phyloP scores from a whole-genome alignment of 2,329 filamentous ascomycete genomes.

The Thielaviopsis musarum region DNA sequence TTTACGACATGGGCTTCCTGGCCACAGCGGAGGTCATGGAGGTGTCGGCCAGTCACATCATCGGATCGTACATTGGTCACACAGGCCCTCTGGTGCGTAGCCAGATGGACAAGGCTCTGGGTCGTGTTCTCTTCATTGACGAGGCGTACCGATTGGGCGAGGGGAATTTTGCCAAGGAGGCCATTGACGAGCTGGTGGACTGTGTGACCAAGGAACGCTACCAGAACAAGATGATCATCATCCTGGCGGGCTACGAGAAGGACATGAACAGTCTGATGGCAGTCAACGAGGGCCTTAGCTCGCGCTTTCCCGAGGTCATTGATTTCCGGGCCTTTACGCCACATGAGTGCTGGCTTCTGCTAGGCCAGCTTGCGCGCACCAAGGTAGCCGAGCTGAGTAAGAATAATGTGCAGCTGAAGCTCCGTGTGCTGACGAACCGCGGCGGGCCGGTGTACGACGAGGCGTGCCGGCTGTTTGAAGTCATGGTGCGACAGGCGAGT shows the following conservation, averaged over 20 bases:
- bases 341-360: conserved; percentile 21
- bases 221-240: conserved; percentile 42
- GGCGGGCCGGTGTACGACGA: conserved; percentile 4
- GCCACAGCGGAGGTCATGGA: conserved; percentile 42
- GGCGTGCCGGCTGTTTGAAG: conserved; percentile 20
- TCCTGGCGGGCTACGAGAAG: conserved; percentile 50
- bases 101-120: conserved; percentile 40
- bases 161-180: conserved; percentile 39
- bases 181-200: conserved; percentile 36
- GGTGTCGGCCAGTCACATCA: conserved; percentile 49
- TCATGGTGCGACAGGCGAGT: conserved; percentile 25
- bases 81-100: conserved; percentile 49
- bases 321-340: conserved; percentile 33
- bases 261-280: conserved; percentile 48
- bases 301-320: conserved; percentile 46
- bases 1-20: conserved; percentile 58
- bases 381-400: conserved; percentile 1
- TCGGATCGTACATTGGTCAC: conserved; percentile 52
- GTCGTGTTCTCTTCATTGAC: conserved; percentile 53
- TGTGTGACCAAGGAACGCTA: conserved; percentile 38
- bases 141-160: conserved; percentile 50
- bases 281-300: conserved; percentile 44
- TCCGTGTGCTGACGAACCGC: conserved; percentile 16
- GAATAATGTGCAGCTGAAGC: conserved; percentile 14
- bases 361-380: conserved; percentile 24